Base-by-base conservation (phyloP, 176 grass and related monocot species). In the Triticum timopheevii region DNA sequence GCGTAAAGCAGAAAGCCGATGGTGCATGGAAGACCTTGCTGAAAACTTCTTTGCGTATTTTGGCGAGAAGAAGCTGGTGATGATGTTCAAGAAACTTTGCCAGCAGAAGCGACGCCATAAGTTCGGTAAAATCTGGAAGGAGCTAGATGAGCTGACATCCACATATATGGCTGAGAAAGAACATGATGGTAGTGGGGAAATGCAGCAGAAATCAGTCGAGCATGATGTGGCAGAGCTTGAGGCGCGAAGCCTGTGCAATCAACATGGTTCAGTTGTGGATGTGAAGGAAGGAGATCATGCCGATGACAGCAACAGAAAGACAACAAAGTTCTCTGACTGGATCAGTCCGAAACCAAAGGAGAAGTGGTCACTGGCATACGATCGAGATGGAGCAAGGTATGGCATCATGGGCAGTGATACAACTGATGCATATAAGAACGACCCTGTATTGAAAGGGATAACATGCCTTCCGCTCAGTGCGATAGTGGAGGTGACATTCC, bases 11-110 rank as follows among this genome's bases (percentile, higher is more conserved):
- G 8, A 68, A 49, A 78, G 45, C 63, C 22, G 84, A 5, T 86
- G 74, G 45, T 78, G 84, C 33, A 24, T 86, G 30, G 31, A 78
- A 68, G 22, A 86, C 15, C 84, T 86, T 78, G 84, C 84, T 59
- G 84, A 78, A 40, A 79, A 27, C 10, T 78, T 85, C 64, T 78
- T 86, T 16, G 30, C 83, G 13, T 65, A 58, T 39, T 85, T 85
- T 78, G 44, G 74, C 0, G 74, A 85, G 15, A 13, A 34, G 83
- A 78, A 85, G 44, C 83, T 78, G 28, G 23, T 68, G 31, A 9
- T 50, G 63, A 1, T 85, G 7, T 85, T 85, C 45, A 85, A 85
- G 45, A 85, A 7, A 58, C 83, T 85, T 20, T 85, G 63, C 39
- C 74, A 85, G 31, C 83, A 85, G 22, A 78, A 56, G 1, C 42